phyloP scores from a whole-genome alignment of 225 moss, liverwort and hornwort species.

The Physcomitrellopsis africana region DNA sequence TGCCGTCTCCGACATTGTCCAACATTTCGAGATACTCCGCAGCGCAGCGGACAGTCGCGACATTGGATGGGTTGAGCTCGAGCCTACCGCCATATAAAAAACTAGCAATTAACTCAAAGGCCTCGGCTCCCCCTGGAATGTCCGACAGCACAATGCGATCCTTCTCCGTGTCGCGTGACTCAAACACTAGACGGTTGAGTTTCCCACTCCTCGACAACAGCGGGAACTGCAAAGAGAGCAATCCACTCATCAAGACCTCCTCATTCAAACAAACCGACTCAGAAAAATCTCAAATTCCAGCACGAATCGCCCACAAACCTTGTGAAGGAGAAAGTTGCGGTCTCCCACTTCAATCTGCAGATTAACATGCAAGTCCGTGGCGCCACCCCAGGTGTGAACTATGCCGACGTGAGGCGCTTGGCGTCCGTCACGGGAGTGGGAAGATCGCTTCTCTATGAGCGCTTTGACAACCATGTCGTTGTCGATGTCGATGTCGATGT shows the following conservation, averaged over 20 bases:
- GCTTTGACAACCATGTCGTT: constrained; percentile 30
- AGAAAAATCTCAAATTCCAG: neutral
- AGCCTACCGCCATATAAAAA: constrained; percentile 43
- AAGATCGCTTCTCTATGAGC: constrained; percentile 31
- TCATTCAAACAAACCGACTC: neutral
- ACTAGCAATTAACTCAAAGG: constrained; percentile 48
- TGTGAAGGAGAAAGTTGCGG: constrained; percentile 41
- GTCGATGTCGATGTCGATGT: constrained; percentile 43
- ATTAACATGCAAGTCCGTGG: constrained; percentile 42
- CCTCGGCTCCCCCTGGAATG: constrained; percentile 50
- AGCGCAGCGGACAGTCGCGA: constrained; percentile 52
- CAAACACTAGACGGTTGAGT: constrained; percentile 57
- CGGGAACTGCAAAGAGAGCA: constrained; percentile 39
- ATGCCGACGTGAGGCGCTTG: constrained; percentile 21
- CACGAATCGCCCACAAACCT: constrained; percentile 26
- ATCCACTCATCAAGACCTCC: neutral
- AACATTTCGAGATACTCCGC: constrained; percentile 53
- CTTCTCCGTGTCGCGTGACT: constrained; percentile 53
- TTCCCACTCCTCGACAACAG: constrained; percentile 53
- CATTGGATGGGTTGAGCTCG: constrained; percentile 44
- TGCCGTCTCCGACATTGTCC: constrained; percentile 40
- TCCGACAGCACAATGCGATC: constrained; percentile 45
- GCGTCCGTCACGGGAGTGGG: constrained; percentile 15
- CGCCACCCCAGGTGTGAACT: constrained; percentile 40
- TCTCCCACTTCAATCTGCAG: constrained; percentile 48